A percentile compares a stretch with the other conserved stretches of the same genome.
phyloP scores from a whole-genome alignment of 352 stramenopile genomes.

The Plasmopara viticola region DNA sequence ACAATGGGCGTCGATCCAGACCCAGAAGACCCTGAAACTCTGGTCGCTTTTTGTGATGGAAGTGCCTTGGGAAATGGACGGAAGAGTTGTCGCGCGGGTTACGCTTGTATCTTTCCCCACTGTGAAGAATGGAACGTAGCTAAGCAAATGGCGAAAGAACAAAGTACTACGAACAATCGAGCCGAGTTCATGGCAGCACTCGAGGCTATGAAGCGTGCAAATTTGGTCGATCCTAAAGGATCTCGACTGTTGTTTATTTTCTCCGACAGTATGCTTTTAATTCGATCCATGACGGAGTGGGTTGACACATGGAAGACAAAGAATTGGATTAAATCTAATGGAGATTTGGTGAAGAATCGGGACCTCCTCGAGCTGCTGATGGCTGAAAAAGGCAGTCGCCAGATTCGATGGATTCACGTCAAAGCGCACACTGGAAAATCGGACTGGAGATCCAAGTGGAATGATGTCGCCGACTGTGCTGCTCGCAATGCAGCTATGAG shows the following conservation, averaged over 20 bases:
- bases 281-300: constrained; percentile 77
- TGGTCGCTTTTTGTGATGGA: constrained; percentile 77
- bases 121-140: constrained; percentile 53
- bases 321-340: constrained; percentile 57
- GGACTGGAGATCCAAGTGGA: constrained; percentile 70
- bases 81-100: constrained; percentile 46
- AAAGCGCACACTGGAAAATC: constrained; percentile 53
- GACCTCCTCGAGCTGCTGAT: constrained; percentile 62
- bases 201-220: constrained; percentile 59
- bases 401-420: constrained; percentile 58
- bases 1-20: constrained; percentile 25
- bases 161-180: constrained; percentile 42
- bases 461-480: constrained; percentile 54
- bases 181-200: constrained; percentile 53
- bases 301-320: constrained; percentile 53
- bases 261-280: constrained; percentile 73
- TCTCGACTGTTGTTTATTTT: constrained; percentile 57
- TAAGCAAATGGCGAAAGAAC: constrained; percentile 36
- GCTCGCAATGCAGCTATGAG: constrained; percentile 29
- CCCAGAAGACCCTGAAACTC: constrained; percentile 36
- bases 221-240: constrained; percentile 36
- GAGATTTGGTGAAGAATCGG: constrained; percentile 45
- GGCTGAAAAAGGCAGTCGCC: constrained; percentile 31
- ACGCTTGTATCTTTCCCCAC: constrained; percentile 75
- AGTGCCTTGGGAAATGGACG: constrained; percentile 62